A percentile compares a stretch with the other conserved stretches of the same genome.
Conservation (phyloP, 2,329 filamentous ascomycete genomes). For the Xylariaceae sp. region DNA sequence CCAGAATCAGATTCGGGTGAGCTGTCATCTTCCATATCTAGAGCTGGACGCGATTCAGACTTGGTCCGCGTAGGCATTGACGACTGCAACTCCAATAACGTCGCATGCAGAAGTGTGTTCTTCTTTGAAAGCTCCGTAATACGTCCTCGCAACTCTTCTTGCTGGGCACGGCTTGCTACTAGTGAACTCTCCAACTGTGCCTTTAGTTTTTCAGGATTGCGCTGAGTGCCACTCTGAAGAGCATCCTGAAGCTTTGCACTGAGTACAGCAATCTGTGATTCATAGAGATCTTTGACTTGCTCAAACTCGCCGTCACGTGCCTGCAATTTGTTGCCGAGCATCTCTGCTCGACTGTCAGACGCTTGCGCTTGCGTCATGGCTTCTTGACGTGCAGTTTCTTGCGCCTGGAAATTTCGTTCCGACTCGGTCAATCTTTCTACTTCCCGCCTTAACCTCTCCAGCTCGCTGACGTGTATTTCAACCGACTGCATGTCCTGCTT, state of each 20-base stretch:
- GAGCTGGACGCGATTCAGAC: conserved; percentile 8
- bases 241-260: conserved; percentile 41
- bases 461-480: conserved; percentile 56
- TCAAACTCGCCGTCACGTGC: conserved; percentile 45
- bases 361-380: conserved; percentile 55
- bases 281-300: conserved; percentile 38
- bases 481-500: conserved; percentile 62
- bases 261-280: conserved; percentile 44
- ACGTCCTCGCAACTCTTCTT: conserved; percentile 50
- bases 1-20: conserved; percentile 34
- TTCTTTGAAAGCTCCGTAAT: conserved; percentile 46
- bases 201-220: conserved; percentile 27
- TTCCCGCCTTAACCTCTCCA: conserved; percentile 55
- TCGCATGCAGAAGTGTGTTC: conserved; percentile 48
- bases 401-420: conserved; percentile 60
- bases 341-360: conserved; percentile 54
- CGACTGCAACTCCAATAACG: conserved; percentile 43
- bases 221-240: conserved; percentile 25
- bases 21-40: conserved; percentile 31
- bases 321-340: conserved; percentile 53
- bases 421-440: conserved; percentile 56
- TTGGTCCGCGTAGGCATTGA: conserved; percentile 21
- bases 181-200: conserved; percentile 41
- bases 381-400: conserved; percentile 55
- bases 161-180: conserved; percentile 48